Conservation (phyloP, 352 stramenopile species). For the Phytophthora brassicae region DNA sequence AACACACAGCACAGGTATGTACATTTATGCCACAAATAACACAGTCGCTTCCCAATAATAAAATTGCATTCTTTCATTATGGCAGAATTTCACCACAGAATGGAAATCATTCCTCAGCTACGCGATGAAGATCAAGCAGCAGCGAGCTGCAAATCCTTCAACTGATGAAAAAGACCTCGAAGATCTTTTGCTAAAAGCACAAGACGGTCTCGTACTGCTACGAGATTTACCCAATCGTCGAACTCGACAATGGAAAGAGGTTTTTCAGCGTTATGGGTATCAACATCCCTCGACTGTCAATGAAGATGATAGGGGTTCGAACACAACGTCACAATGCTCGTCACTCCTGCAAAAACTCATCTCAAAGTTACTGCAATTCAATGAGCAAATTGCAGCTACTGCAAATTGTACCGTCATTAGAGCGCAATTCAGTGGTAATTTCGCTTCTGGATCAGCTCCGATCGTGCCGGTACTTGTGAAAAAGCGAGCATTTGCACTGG, state of each 20-base stretch:
- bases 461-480: slow-evolving; percentile 18
- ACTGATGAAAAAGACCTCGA: slow-evolving; percentile 35
- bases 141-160: not conserved
- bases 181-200: slow-evolving; percentile 49
- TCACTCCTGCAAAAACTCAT: slow-evolving; percentile 5
- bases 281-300: slow-evolving; percentile 6
- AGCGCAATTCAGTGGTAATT: slow-evolving; percentile 2
- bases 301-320: not conserved
- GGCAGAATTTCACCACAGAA: slow-evolving; percentile 56
- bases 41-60: too few relatives aligned
- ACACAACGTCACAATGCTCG: not conserved
- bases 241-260: slow-evolving; percentile 40
- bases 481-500: slow-evolving; percentile 16
- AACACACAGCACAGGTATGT: slow-evolving; percentile 41
- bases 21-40: not conserved
- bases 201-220: slow-evolving; percentile 55
- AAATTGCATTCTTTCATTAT: not conserved
- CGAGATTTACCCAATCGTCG: slow-evolving; percentile 38
- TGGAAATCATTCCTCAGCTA: slow-evolving; percentile 61
- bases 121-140: slow-evolving; percentile 48
- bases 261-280: slow-evolving; percentile 35
- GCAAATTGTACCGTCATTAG: slow-evolving; percentile 15
- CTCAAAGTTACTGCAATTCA: slow-evolving; percentile 17
- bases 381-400: slow-evolving; percentile 15
- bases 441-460: not conserved